phyloP scores from a whole-genome alignment of 2,329 filamentous ascomycete species.

The Xylaria hypoxylon region DNA sequence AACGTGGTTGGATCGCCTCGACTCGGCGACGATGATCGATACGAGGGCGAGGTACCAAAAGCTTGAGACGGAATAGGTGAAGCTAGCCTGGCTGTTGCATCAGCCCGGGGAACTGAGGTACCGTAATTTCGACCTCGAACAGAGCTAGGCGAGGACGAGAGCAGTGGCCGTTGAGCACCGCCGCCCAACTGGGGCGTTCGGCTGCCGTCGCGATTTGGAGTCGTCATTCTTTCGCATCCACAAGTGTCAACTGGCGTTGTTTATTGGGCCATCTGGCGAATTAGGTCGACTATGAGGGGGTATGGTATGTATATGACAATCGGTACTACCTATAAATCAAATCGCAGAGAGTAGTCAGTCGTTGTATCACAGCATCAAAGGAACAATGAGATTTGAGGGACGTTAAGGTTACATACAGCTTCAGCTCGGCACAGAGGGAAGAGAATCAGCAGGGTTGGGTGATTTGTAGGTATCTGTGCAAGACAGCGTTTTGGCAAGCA shows the following conservation, averaged over 20 bases:
- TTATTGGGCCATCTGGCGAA: constrained; percentile 32
- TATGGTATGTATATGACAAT: constrained; percentile 3
- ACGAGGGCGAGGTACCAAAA: constrained; percentile 58
- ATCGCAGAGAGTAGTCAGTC: constrained; percentile 6
- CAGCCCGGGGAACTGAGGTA: constrained; percentile 67
- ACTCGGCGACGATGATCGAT: constrained; percentile 62
- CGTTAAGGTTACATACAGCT: constrained; percentile 1
- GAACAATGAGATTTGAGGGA: constrained; percentile 6
- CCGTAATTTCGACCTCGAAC: constrained; percentile 60
- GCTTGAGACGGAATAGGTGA: constrained; percentile 65
- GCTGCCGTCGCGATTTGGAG: constrained; percentile 56
- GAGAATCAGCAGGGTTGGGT: neutral
- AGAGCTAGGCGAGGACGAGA: constrained; percentile 63
- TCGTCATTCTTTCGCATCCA: constrained; percentile 45
- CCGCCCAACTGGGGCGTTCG: constrained; percentile 50
- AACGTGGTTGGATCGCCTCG: constrained; percentile 54
- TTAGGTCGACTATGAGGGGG: neutral
- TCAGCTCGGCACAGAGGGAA: neutral
- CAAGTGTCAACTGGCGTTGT: constrained; percentile 8
- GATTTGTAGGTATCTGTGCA: constrained; percentile 11
- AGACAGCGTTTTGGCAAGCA: constrained; percentile 19
- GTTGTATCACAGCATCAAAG: neutral
- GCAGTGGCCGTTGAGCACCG: constrained; percentile 53
- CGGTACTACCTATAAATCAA: neutral
- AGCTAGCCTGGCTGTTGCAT: constrained; percentile 71